These are phyloP conservation scores for Calocybe cyanea DNA, from an alignment of 768 basidiomycete genomes.

Conservation along the genomic window DNA sequence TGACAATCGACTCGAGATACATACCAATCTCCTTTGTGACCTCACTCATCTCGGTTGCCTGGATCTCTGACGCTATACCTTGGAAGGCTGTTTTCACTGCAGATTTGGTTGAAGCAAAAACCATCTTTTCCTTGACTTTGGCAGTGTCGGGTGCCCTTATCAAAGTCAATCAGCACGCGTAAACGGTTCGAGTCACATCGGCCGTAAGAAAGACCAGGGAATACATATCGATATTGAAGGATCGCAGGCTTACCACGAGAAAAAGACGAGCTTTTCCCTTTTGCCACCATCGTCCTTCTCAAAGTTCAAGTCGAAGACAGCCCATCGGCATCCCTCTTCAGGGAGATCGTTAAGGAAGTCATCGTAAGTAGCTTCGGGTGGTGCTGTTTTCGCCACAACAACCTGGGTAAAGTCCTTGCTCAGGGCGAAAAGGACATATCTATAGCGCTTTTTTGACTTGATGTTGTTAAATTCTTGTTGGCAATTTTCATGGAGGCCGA, in stretches of 20 bases:
- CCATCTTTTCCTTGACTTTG: constrained; percentile 90
- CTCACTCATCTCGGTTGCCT: constrained; percentile 78
- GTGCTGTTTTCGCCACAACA: constrained; percentile 65
- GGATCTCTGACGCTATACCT: constrained; percentile 79
- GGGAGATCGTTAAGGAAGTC: constrained; percentile 74
- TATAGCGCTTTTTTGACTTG: constrained; percentile 72
- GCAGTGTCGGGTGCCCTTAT: constrained; percentile 83
- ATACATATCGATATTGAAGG: neutral
- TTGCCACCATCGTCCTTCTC: constrained; percentile 68
- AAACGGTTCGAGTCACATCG: neutral
- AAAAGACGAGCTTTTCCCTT: constrained; percentile 84
- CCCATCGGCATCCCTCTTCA: constrained; percentile 74
- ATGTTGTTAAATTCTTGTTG: constrained; percentile 59
- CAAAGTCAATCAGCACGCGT: constrained; percentile 20
- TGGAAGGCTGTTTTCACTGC: constrained; percentile 68
- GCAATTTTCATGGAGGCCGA: constrained; percentile 56
- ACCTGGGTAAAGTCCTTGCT: constrained; percentile 65
- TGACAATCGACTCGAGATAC: constrained; percentile 28
- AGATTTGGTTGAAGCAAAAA: constrained; percentile 85
- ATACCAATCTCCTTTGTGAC: constrained; percentile 67
- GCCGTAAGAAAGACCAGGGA: neutral
- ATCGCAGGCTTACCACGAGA: constrained; percentile 70
- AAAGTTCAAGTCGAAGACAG: constrained; percentile 90
- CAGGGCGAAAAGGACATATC: constrained; percentile 82
- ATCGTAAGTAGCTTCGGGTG: constrained; percentile 52